phyloP scores from a whole-genome alignment of 1,139 yeast genomes.

The Dujonia santamariae region DNA sequence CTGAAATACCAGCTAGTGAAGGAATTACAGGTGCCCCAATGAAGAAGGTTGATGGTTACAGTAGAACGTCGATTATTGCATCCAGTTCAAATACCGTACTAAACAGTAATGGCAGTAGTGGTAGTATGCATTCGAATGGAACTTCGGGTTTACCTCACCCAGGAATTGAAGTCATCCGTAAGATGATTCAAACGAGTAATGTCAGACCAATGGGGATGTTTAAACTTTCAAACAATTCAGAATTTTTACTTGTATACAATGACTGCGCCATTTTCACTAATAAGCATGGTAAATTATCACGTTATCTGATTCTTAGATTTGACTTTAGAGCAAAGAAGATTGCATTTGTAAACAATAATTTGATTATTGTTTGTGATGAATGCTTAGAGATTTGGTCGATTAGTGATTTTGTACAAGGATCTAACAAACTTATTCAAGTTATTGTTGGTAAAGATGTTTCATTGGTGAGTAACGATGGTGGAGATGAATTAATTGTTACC shows the following conservation, averaged over 20 bases:
- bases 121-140: not conserved
- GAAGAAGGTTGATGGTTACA: not conserved
- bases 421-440: constrained; percentile 64
- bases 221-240: constrained; percentile 50
- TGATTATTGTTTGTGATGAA: constrained; percentile 65
- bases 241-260: constrained; percentile 65
- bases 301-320: constrained; percentile 56
- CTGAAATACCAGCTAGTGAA: constrained; percentile 36
- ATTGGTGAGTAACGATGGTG: constrained; percentile 31
- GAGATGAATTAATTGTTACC: constrained; percentile 45
- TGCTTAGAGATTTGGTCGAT: constrained; percentile 68
- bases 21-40: constrained; percentile 1
- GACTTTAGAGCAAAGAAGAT: constrained; percentile 60
- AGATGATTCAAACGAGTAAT: constrained; percentile 28
- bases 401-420: constrained; percentile 46
- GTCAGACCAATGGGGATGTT: constrained; percentile 61
- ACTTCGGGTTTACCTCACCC: constrained; percentile 6
- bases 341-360: constrained; percentile 54
- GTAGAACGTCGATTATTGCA: constrained; percentile 6
- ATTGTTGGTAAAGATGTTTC: constrained; percentile 66
- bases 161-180: constrained; percentile 32
- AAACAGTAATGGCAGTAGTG: not conserved
- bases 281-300: constrained; percentile 59
- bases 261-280: constrained; percentile 72
- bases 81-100: constrained; percentile 6